Evolutionary conservation across 192 early-diverging fungal species (phyloP).

Genomic region (Anaeromyces robustus): DNA sequence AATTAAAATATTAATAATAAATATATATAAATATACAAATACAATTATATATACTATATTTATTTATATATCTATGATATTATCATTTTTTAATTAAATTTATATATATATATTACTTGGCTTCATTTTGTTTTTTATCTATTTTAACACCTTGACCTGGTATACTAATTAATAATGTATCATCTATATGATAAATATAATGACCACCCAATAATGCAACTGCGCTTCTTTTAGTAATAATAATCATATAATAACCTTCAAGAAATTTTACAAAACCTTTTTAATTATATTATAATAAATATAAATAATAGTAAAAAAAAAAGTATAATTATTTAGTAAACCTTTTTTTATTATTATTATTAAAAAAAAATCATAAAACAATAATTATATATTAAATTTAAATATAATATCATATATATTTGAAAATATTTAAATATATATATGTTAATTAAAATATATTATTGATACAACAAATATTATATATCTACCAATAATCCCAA

Average conservation of each 20-base stretch:
- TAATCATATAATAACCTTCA: constrained; percentile 79
- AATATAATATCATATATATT: no score
- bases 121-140: not conserved
- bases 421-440: no score
- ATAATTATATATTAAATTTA: no score
- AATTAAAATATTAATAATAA: no score
- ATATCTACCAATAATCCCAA: constrained; percentile 53
- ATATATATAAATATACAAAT: no score
- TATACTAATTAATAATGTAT: not conserved
- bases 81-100: not conserved
- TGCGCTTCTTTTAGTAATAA: constrained; percentile 64
- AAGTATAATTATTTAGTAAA: no score
- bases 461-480: no score
- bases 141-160: not conserved
- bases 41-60: no score
- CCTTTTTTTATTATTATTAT: no score
- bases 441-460: no score
- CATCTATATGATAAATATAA: constrained; percentile 81
- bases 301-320: constrained; percentile 5
- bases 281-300: not conserved
- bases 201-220: constrained; percentile 90
- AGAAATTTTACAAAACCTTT: constrained; percentile 78
- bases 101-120: not conserved
- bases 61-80: not conserved
- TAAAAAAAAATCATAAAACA: no score